phyloP scores from a whole-genome alignment of 2,329 filamentous ascomycete genomes.

The Balansia obtecta region DNA sequence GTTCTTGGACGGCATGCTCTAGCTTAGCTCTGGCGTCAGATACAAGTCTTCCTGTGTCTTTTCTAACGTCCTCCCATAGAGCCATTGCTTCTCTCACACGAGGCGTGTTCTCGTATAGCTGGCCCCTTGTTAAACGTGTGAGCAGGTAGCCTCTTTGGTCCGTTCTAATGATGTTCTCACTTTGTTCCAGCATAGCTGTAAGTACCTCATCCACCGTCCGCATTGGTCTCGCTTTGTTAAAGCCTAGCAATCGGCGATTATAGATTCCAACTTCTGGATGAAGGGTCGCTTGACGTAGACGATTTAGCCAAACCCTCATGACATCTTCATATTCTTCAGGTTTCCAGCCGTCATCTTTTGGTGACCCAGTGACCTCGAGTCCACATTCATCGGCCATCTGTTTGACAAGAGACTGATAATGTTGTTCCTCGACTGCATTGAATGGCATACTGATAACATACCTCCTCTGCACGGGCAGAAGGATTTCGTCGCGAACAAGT shows the following conservation, averaged over 20 bases:
- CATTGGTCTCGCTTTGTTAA: constrained; percentile 51
- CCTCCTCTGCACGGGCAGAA: constrained; percentile 70
- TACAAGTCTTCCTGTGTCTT: constrained; percentile 40
- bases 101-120: constrained; percentile 66
- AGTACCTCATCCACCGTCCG: constrained; percentile 79
- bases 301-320: constrained; percentile 71
- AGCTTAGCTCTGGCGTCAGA: constrained; percentile 53
- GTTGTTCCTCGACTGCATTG: constrained; percentile 79
- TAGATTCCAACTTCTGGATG: constrained; percentile 70
- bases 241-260: constrained; percentile 51
- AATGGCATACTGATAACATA: constrained; percentile 85
- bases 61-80: constrained; percentile 52
- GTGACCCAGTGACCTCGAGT: constrained; percentile 51
- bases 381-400: constrained; percentile 62
- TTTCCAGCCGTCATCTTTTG: constrained; percentile 50
- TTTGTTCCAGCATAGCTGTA: constrained; percentile 83
- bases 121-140: constrained; percentile 55
- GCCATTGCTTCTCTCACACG: constrained; percentile 53
- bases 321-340: constrained; percentile 50
- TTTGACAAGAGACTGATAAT: constrained; percentile 66
- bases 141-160: constrained; percentile 58
- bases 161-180: constrained; percentile 50
- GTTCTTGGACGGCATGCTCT: constrained; percentile 30
- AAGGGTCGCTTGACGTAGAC: constrained; percentile 69
- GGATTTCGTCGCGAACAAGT: constrained; percentile 64